phyloP scores from a whole-genome alignment of 1,284 basidiomycete species.

The Rhodotorula sp. region DNA sequence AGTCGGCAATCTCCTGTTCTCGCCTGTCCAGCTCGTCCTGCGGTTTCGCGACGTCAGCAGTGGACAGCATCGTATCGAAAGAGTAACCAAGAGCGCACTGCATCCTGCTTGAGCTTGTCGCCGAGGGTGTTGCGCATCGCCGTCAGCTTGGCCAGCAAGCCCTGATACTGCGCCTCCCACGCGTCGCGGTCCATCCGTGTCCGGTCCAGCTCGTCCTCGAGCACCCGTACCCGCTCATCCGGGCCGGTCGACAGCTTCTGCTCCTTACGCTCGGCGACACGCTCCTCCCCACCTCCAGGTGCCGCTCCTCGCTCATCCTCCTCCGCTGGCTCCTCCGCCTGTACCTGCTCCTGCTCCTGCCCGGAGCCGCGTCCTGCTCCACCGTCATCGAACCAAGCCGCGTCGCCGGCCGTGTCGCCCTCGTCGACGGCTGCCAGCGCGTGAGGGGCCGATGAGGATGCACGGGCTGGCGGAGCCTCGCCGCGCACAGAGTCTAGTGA shows the following conservation, averaged over 20 bases:
- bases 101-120: slow-evolving; percentile 92
- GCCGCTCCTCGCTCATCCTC: neutral
- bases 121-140: slow-evolving; percentile 90
- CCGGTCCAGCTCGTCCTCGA: slow-evolving; percentile 41
- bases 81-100: slow-evolving; percentile 61
- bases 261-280: neutral
- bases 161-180: slow-evolving; percentile 79
- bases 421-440: slow-evolving; percentile 7
- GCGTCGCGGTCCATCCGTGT: slow-evolving; percentile 73
- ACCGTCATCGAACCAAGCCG: neutral
- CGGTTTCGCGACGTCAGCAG: neutral
- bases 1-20: slow-evolving; percentile 72
- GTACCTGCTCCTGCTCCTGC: neutral
- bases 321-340: neutral
- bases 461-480: too few relatives aligned
- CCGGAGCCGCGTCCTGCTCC: neutral
- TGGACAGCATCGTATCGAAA: fast-evolving
- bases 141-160: slow-evolving; percentile 81
- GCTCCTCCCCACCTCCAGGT: neutral
- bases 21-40: slow-evolving; percentile 94
- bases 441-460: neutral
- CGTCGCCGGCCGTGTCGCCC: slow-evolving; percentile 2
- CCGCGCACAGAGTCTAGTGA: slow-evolving; percentile 24
- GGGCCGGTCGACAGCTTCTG: neutral
- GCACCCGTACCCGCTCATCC: slow-evolving; percentile 28